Evolutionary conservation across 2,329 filamentous ascomycete genomes (phyloP).

Genomic region (Cordyceps cicadae): DNA sequence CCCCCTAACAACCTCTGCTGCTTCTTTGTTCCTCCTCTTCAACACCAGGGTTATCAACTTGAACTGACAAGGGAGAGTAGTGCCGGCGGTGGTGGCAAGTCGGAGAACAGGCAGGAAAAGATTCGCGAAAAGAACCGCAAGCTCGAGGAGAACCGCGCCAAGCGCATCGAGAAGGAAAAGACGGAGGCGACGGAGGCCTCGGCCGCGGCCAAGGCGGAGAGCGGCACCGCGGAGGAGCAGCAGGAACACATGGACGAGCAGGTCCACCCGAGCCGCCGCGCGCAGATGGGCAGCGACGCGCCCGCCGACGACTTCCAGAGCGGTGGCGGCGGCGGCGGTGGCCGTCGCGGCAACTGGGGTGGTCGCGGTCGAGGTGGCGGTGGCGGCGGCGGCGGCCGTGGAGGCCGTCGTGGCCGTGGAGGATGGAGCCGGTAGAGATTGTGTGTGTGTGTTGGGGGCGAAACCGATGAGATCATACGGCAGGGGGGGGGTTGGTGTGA

Average conservation of each 20-base stretch:
- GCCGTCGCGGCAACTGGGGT: conserved; percentile 2
- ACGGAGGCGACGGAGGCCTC: conserved; percentile 15
- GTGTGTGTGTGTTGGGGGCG: not conserved
- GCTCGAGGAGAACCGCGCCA: conserved; percentile 57
- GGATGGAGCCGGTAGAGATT: not conserved
- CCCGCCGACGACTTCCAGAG: not conserved
- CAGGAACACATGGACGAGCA: conserved; percentile 25
- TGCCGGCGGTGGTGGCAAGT: conserved; percentile 79
- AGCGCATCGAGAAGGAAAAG: conserved; percentile 40
- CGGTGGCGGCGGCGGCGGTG: not conserved
- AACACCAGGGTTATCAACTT: not conserved
- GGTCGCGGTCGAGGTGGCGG: not conserved
- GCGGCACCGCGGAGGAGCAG: conserved; percentile 18
- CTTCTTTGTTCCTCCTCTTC: no score
- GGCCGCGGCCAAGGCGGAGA: conserved; percentile 19
- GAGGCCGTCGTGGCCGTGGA: conserved; percentile 1
- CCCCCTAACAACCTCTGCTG: not conserved
- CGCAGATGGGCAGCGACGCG: conserved; percentile 17
- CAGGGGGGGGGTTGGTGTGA: not conserved
- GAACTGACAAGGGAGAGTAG: conserved; percentile 29
- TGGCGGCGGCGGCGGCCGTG: not conserved
- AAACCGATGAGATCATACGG: not conserved
- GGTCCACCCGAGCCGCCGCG: conserved; percentile 47
- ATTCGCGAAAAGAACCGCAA: conserved; percentile 81
- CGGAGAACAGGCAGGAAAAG: conserved; percentile 61